Conservation (phyloP, 2,329 filamentous ascomycete species). For the Phyllosticta capitalensis region DNA sequence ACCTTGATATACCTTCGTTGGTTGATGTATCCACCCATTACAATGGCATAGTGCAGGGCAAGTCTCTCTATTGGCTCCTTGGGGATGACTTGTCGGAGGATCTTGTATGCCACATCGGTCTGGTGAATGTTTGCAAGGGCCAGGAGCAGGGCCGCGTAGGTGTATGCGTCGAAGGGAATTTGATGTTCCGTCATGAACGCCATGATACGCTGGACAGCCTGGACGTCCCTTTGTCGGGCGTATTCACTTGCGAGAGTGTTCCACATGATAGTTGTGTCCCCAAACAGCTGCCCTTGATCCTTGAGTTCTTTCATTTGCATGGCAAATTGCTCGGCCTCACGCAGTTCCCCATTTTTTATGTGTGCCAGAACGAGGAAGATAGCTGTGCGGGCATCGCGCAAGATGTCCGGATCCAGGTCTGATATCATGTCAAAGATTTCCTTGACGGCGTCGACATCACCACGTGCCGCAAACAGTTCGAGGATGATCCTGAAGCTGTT, state of each 20-base stretch:
- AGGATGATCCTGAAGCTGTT: slow-evolving; percentile 66
- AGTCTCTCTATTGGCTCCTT: slow-evolving; percentile 34
- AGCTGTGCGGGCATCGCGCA: not conserved
- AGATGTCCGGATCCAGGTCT: not conserved
- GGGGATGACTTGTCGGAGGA: slow-evolving; percentile 43
- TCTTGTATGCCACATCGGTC: slow-evolving; percentile 46
- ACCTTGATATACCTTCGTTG: slow-evolving; percentile 38
- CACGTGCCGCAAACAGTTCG: slow-evolving; percentile 57
- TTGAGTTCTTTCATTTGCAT: slow-evolving; percentile 11
- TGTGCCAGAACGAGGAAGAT: slow-evolving; percentile 54
- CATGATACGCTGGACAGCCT: slow-evolving; percentile 45
- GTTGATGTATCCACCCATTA: slow-evolving; percentile 42
- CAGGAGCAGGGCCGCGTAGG: slow-evolving; percentile 54
- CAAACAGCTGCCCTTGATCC: slow-evolving; percentile 36
- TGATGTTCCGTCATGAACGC: slow-evolving; percentile 44
- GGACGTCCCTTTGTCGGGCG: slow-evolving; percentile 52
- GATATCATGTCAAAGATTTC: slow-evolving; percentile 53
- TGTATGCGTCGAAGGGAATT: slow-evolving; percentile 45
- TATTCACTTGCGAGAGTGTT: slow-evolving; percentile 66
- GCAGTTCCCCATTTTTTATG: slow-evolving; percentile 36
- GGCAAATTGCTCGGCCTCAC: slow-evolving; percentile 41
- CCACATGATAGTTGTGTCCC: slow-evolving; percentile 58
- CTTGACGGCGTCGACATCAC: slow-evolving; percentile 62
- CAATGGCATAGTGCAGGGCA: slow-evolving; percentile 44
- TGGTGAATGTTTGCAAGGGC: slow-evolving; percentile 43